Base-by-base conservation (phyloP, 2,329 filamentous ascomycete species). In the Ceratocystis alfenasii region DNA sequence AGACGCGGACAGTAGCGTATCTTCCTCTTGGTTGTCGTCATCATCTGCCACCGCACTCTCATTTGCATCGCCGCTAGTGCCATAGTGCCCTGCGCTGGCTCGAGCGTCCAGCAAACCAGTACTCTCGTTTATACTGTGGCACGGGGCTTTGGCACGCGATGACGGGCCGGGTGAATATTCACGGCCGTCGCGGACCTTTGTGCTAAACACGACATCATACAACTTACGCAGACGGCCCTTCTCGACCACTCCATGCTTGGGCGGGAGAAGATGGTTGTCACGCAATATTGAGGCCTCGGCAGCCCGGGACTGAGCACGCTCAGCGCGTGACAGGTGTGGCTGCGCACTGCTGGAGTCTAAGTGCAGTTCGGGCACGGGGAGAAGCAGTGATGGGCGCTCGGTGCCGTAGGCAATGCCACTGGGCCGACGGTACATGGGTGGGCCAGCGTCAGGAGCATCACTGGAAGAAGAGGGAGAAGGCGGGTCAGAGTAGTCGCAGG, bases 381-480 rank as follows among this genome's bases (percentile, higher is more conserved):
- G 83, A 3, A 87, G 82, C 15, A 68, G 64, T 45, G 66, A 65
- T 2, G 87, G 86, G 65, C 90, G 81, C 1, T 85, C 81, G 28
- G 87, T 86, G 12, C 87, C 88, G 68, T 83, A 89, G 36, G 87
- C 86, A 55, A 94, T 86, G 72, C 87, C 88, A 70, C 85, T 88
- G 0, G 90, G 89, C 59, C 90, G 83, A 65, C 88, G 84, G 76
- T 94, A 96, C 70, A 80, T 80, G 72, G 75, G 78, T 65, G 77
- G 80, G n/a, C 76, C 76, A 20, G 72, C 71, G 10, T 76, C 76
- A 6, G 65, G n/a, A 17, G 53, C 48, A 3, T 66, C 75, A 4
- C 74, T 73, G 12, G 74, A 74, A 15, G 65, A 67, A 15, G 62
- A 45, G 17, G 66, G 66, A 10, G 66, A 48, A 5, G 65, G 61